Evolutionary conservation across 2,329 filamentous ascomycete genomes (phyloP).

Genomic region (Neophaeococcomyces mojaviensis): DNA sequence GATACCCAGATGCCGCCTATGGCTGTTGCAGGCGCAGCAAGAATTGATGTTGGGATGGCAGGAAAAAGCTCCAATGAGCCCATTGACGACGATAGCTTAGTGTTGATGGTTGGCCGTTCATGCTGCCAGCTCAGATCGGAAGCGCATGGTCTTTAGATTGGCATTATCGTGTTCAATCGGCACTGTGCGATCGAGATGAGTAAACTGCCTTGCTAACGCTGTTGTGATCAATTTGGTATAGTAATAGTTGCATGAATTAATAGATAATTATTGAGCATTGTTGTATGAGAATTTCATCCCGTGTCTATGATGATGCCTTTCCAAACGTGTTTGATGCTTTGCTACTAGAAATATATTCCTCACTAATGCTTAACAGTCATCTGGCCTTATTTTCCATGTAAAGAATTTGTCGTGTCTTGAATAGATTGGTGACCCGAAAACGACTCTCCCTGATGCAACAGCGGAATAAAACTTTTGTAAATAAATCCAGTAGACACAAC

Average conservation of each 20-base stretch:
- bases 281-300: no score
- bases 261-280: conserved; percentile 5
- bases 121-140: no score
- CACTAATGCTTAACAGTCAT: not conserved
- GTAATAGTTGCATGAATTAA: conserved; percentile 8
- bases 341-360: no score
- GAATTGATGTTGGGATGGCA: conserved; percentile 1
- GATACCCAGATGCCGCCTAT: conserved; percentile 1
- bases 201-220: conserved; percentile 1
- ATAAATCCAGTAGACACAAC: no score
- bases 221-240: conserved; percentile 1
- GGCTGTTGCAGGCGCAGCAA: not conserved
- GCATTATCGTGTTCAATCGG: conserved; percentile 5
- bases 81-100: not conserved
- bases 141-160: no score
- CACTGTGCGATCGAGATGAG: conserved; percentile 1
- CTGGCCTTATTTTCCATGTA: conserved; percentile 1
- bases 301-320: no score
- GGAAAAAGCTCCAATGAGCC: not conserved
- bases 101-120: conserved; percentile 1
- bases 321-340: no score
- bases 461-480: no score
- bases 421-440: conserved; percentile 3
- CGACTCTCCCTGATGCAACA: no score
- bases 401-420: conserved; percentile 3